phyloP scores from a whole-genome alignment of 306 rosid species.

The Clitoria ternatea region DNA sequence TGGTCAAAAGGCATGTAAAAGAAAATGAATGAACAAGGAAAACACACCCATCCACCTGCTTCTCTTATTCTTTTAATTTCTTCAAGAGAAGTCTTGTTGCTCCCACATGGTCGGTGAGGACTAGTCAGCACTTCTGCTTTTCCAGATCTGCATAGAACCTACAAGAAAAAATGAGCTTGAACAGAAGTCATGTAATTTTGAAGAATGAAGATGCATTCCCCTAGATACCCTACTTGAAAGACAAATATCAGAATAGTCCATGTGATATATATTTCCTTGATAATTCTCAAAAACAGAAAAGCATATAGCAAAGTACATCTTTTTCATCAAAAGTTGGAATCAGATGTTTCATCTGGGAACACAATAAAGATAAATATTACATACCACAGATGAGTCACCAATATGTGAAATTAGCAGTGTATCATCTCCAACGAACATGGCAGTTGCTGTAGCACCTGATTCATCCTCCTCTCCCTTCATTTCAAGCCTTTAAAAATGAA shows the following conservation, averaged over 20 bases:
- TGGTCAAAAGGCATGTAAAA: background rate
- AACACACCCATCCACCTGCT: conserved; percentile 99
- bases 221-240: conserved; percentile 8
- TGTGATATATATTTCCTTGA: background rate
- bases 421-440: conserved; percentile 56
- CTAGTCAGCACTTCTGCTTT: conserved; percentile 70
- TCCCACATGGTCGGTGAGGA: conserved; percentile 96
- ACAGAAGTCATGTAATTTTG: background rate
- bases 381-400: conserved; percentile 91
- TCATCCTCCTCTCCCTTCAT: conserved; percentile 59
- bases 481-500: conserved; percentile 85
- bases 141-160: conserved; percentile 86
- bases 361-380: conserved; percentile 18
- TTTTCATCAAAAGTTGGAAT: conserved; percentile 6
- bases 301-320: background rate
- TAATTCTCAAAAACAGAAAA: conserved; percentile 10
- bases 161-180: conserved; percentile 33
- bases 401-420: conserved; percentile 70
- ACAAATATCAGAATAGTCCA: background rate
- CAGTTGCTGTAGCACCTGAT: conserved; percentile 94
- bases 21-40: conserved; percentile 42
- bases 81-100: conserved; percentile 67
- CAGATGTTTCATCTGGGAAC: background rate
- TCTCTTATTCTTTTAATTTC: conserved; percentile 95
- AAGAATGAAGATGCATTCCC: conserved; percentile 2